A percentile compares a stretch with the other conserved stretches of the same genome.
These are phyloP conservation scores for Ophiostoma tasmaniense DNA, from an alignment of 2,329 filamentous ascomycete genomes.

Conservation along the genomic window DNA sequence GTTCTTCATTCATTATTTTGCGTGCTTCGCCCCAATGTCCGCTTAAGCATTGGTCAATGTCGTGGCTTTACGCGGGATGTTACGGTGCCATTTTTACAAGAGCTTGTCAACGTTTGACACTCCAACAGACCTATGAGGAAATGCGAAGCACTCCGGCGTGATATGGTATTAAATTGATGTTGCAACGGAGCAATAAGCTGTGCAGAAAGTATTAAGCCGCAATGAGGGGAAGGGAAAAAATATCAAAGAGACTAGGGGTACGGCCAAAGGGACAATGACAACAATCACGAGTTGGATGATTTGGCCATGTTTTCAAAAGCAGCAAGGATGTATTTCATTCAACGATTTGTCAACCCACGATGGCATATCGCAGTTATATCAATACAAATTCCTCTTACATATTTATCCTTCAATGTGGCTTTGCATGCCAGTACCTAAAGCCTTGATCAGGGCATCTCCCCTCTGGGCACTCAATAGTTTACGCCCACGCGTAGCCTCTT, in stretches of 20 bases:
- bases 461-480: constrained; percentile 24
- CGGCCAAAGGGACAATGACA: background rate
- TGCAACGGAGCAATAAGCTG: background rate
- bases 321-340: background rate
- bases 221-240: too few relatives aligned
- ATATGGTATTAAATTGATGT: background rate
- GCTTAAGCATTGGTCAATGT: background rate
- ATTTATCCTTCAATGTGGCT: background rate
- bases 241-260: too few relatives aligned
- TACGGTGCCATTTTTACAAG: background rate
- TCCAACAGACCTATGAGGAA: background rate
- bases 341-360: background rate
- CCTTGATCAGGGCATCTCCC: constrained; percentile 25
- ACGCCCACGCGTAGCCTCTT: constrained; percentile 37
- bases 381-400: background rate
- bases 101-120: background rate
- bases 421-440: constrained; percentile 20
- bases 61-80: background rate
- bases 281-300: background rate
- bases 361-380: background rate
- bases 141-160: background rate
- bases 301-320: background rate
- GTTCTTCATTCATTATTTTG: background rate
- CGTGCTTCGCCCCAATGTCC: background rate
- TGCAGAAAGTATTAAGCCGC: too few relatives aligned